Evolutionary conservation across 1,139 yeast species (phyloP).

Genomic region (Hansenula lynferdii): DNA sequence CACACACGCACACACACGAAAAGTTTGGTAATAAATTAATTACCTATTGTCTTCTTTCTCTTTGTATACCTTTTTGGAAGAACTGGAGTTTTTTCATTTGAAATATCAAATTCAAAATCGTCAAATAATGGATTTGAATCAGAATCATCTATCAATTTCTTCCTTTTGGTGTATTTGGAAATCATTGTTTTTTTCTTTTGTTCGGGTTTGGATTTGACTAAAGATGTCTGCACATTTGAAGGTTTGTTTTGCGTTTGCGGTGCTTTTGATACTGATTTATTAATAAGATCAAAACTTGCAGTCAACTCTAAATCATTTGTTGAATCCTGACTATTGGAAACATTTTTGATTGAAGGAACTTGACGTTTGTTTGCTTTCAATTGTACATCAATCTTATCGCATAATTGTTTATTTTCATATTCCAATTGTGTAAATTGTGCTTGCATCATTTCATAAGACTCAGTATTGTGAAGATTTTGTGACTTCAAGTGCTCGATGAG

Average conservation of each 20-base stretch:
- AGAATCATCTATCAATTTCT: slow-evolving; percentile 9
- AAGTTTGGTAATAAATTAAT: background rate
- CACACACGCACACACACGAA: no score
- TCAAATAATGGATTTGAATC: slow-evolving; percentile 6
- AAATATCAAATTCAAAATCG: slow-evolving; percentile 16
- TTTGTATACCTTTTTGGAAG: slow-evolving; percentile 20
- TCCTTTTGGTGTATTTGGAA: slow-evolving; percentile 7
- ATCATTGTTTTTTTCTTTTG: background rate
- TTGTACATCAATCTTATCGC: background rate
- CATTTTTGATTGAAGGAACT: no score
- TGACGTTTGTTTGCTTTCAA: background rate
- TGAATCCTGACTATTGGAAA: slow-evolving; percentile 2
- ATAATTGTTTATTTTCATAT: background rate
- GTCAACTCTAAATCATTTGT: slow-evolving; percentile 4
- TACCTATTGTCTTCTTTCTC: slow-evolving; percentile 12
- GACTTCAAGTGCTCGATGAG: background rate
- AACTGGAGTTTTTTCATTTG: slow-evolving; percentile 6
- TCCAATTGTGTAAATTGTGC: background rate
- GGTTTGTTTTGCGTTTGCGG: background rate
- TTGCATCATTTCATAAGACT: background rate
- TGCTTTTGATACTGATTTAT: background rate
- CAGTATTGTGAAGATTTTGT: background rate
- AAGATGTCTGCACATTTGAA: background rate
- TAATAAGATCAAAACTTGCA: background rate
- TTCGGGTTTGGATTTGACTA: background rate